Conservation (phyloP, 495 filamentous ascomycete genomes). For the Pyrenula massariospora region DNA sequence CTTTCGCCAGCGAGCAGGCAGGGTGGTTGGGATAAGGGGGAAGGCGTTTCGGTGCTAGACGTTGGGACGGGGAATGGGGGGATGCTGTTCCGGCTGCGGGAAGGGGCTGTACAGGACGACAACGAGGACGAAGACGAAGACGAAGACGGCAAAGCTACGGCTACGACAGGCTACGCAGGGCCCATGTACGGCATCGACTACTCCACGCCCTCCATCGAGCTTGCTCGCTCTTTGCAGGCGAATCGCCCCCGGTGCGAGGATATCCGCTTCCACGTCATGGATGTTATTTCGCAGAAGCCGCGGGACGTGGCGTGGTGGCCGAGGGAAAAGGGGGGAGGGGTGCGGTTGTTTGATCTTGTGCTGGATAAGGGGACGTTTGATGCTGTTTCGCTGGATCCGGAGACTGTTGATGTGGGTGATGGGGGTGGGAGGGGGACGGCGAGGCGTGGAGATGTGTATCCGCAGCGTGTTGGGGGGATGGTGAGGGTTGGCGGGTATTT, state of each 20-base stretch:
- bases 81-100: conserved; percentile 63
- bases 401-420: conserved; percentile 33
- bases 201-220: conserved; percentile 43
- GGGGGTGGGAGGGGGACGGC: background rate
- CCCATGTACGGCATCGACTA: background rate
- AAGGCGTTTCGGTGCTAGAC: conserved; percentile 45
- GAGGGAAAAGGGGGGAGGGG: conserved; percentile 14
- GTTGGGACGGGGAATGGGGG: conserved; percentile 90
- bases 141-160: background rate
- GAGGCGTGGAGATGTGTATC: conserved; percentile 57
- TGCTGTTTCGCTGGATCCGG: conserved; percentile 65
- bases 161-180: background rate
- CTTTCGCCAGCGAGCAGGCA: conserved; percentile 15
- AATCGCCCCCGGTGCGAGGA: conserved; percentile 2
- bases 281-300: conserved; percentile 46
- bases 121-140: conserved; percentile 45
- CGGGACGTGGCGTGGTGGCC: conserved; percentile 21
- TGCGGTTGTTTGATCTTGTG: conserved; percentile 59
- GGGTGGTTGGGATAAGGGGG: conserved; percentile 5
- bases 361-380: conserved; percentile 98
- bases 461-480: conserved; percentile 46
- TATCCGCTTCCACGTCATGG: conserved; percentile 61
- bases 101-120: conserved; percentile 67
- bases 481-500: conserved; percentile 61
- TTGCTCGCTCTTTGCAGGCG: conserved; percentile 37